Conservation (phyloP, 495 filamentous ascomycete species). For the Podospora didyma region DNA sequence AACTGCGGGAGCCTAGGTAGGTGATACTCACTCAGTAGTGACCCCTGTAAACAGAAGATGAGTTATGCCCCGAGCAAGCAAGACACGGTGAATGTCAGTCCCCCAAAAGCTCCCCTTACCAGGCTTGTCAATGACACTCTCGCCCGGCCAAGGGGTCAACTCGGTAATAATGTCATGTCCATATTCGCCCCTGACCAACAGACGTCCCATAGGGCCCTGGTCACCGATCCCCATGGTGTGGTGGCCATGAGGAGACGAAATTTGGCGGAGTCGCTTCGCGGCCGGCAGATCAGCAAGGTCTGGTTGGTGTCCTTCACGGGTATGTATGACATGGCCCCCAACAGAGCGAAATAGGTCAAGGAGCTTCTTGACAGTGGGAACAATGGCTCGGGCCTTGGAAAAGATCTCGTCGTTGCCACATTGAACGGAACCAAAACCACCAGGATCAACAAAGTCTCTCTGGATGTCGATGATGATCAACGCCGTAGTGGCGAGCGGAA, state of each 20-base stretch:
- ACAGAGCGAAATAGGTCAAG: conserved; percentile 54
- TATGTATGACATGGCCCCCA: conserved; percentile 63
- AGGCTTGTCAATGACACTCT: conserved; percentile 66
- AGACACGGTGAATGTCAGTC: conserved; percentile 56
- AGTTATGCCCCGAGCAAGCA: conserved; percentile 60
- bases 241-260: conserved; percentile 37
- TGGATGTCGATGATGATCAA: conserved; percentile 59
- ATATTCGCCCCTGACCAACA: conserved; percentile 58
- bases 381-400: conserved; percentile 35
- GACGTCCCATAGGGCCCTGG: conserved; percentile 53
- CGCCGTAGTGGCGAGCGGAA: conserved; percentile 41
- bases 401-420: conserved; percentile 36
- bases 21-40: conserved; percentile 41
- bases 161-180: conserved; percentile 63
- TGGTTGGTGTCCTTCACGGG: conserved; percentile 54
- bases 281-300: conserved; percentile 50
- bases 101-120: conserved; percentile 63
- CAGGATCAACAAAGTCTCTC: conserved; percentile 44
- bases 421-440: conserved; percentile 37
- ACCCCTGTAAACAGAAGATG: conserved; percentile 62
- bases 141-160: conserved; percentile 52
- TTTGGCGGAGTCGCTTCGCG: conserved; percentile 44
- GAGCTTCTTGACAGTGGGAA: conserved; percentile 39
- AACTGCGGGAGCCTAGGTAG: too few species aligned
- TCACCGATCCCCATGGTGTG: conserved; percentile 52